Base-by-base conservation (phyloP, 2,329 filamentous ascomycete species). In the Monosporascus sp. region DNA sequence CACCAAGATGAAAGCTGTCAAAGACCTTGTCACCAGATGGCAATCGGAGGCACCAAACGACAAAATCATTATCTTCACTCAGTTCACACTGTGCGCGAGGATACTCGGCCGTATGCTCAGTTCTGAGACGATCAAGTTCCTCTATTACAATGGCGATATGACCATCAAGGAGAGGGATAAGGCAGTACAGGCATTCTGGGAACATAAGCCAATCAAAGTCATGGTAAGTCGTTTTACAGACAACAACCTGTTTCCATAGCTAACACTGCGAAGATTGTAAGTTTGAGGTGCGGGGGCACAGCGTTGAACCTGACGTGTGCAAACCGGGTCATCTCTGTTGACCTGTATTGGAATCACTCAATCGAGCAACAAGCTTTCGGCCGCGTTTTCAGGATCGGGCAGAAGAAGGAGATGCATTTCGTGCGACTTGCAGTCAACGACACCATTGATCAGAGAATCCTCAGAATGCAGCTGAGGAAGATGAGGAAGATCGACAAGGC, bases 381-480 rank as follows among this genome's bases (percentile, higher is more conserved):
- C 1, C 79, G 88, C 0, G 79, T 89, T 0, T 80, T 79, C 59
- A 77, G 88, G 5, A 82, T 85, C 2, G 86, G 86, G 0, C 88
- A 93, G 57, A 56, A 63, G 0, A 79, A 85, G 43, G 71, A 81
- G 37, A 85, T 85, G 0, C 71, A 81, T 11, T 77, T 88, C 53
- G 75, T 81, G 1, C 76, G 83, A 0, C 73, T 91, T 37, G 68
- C 83, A 1, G 73, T 84, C 0, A 19, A 40, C 38, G 38, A 40
- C 17, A 40, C 38, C 7, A 40, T 40, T 40, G 38, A 19, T 19
- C 17, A 40, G 17, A 17, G 38, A 19, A 40, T 40, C 6, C 38
- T 40, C 17, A 19, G 17, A 19, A 7, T 40, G 38, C 38, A 40
- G 38, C 17, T n/a, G 3, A 17, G 38, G 19, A 40, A 40, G 38